These are phyloP conservation scores for Penicillium griseofulvum DNA, from an alignment of 2,329 filamentous ascomycete genomes.

Conservation along the genomic window DNA sequence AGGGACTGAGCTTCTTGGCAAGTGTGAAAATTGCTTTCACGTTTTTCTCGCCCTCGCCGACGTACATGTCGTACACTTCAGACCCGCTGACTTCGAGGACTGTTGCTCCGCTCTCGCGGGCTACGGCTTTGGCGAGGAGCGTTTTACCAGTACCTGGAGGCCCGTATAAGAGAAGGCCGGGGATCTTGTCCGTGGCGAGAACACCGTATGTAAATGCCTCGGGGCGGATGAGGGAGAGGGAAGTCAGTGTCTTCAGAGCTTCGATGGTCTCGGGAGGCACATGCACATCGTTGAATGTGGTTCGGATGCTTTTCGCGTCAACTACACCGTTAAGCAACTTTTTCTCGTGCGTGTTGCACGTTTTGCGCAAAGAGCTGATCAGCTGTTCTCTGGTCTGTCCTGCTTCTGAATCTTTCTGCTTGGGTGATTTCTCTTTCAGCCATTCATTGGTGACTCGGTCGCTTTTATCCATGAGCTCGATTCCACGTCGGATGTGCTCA, in stretches of 20 bases:
- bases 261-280: conserved; percentile 79
- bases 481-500: conserved; percentile 37
- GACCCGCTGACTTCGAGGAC: conserved; percentile 84
- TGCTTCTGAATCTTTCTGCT: conserved; percentile 30
- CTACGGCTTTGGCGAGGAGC: conserved; percentile 62
- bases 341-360: conserved; percentile 74
- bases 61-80: conserved; percentile 93
- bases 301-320: conserved; percentile 75
- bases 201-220: conserved; percentile 97
- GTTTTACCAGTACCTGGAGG: conserved; percentile 70
- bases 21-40: conserved; percentile 87
- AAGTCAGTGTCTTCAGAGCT: conserved; percentile 83
- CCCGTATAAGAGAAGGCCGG: conserved; percentile 82
- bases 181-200: conserved; percentile 83
- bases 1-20: conserved; percentile 85
- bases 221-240: conserved; percentile 78
- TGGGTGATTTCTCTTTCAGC: conserved; percentile 35
- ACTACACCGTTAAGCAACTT: conserved; percentile 78
- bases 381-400: conserved; percentile 40
- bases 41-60: conserved; percentile 95
- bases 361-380: conserved; percentile 53
- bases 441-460: conserved; percentile 39
- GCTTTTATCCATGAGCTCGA: conserved; percentile 43
- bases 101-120: conserved; percentile 64
- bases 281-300: conserved; percentile 84